Evolutionary conservation across 2,329 filamentous ascomycete genomes (phyloP).

Genomic region (Sclerotinia spermophila): DNA sequence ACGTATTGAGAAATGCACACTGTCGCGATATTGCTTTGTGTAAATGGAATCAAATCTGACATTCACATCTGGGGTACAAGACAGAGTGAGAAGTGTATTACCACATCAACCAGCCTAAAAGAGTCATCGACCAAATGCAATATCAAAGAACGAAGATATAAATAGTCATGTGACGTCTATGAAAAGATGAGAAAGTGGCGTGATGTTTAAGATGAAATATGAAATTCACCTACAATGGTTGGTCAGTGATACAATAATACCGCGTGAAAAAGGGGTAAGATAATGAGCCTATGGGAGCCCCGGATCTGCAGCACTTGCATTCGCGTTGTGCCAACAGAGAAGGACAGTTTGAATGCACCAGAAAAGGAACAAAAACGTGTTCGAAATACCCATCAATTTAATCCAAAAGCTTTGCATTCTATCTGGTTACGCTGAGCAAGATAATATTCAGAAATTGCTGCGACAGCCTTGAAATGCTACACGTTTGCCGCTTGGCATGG

Average conservation of each 20-base stretch:
- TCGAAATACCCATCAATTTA: background rate
- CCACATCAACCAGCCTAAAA: background rate
- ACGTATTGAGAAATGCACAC: background rate
- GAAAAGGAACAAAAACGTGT: background rate
- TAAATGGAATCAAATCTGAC: background rate
- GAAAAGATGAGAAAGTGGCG: background rate
- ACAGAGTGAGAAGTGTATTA: background rate
- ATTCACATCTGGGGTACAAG: background rate
- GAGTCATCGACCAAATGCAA: background rate
- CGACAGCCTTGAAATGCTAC: background rate
- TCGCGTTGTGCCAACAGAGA: background rate
- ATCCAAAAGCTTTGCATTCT: background rate
- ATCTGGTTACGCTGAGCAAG: too few species aligned
- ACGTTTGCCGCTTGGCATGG: background rate
- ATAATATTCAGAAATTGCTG: background rate
- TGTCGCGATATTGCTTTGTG: background rate
- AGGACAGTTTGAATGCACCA: background rate
- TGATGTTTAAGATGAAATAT: background rate
- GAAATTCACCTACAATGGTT: background rate
- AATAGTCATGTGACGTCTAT: background rate
- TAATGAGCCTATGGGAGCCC: background rate
- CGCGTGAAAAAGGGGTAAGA: constrained; percentile 1
- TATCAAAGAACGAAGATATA: background rate
- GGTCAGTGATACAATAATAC: background rate
- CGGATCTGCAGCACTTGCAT: background rate